Percentiles rank a stretch among this genome's conserved stretches.
These are phyloP conservation scores for Hypoxylon sp. DNA, from an alignment of 2,329 filamentous ascomycete species.

Conservation along the genomic window DNA sequence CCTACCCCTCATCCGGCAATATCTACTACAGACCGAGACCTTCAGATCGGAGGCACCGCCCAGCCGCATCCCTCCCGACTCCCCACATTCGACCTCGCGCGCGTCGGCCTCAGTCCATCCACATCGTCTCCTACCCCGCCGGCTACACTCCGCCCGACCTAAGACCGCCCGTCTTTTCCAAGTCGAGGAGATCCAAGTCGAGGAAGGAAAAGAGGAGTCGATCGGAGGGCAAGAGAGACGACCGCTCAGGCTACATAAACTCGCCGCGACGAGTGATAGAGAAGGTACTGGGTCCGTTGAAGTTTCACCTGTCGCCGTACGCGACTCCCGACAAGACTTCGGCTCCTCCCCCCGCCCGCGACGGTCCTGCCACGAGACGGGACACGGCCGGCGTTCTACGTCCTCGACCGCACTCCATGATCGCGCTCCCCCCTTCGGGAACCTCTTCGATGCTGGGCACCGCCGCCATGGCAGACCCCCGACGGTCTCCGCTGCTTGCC, in stretches of 20 bases:
- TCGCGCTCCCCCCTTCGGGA: slow-evolving; percentile 36
- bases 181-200: slow-evolving; percentile 54
- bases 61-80: slow-evolving; percentile 42
- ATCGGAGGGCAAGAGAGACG: slow-evolving; percentile 30
- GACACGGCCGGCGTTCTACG: slow-evolving; percentile 17
- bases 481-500: slow-evolving; percentile 38
- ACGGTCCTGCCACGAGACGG: slow-evolving; percentile 24
- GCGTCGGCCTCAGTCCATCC: slow-evolving; percentile 61
- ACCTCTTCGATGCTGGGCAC: slow-evolving; percentile 32
- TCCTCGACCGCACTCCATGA: slow-evolving; percentile 39
- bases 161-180: slow-evolving; percentile 51
- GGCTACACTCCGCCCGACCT: slow-evolving; percentile 56
- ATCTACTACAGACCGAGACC: slow-evolving; percentile 43
- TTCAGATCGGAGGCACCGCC: slow-evolving; percentile 37
- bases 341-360: slow-evolving; percentile 15
- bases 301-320: slow-evolving; percentile 38
- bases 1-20: slow-evolving; percentile 39
- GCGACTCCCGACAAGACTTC: slow-evolving; percentile 27
- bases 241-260: slow-evolving; percentile 40
- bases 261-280: slow-evolving; percentile 47
- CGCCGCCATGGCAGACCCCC: slow-evolving; percentile 44
- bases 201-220: slow-evolving; percentile 41
- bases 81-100: slow-evolving; percentile 59
- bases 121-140: slow-evolving; percentile 57
- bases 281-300: slow-evolving; percentile 46